A percentile compares a stretch with the other conserved stretches of the same genome.
phyloP scores from a whole-genome alignment of 768 basidiomycete genomes.

The Fomitopsis pulvina region DNA sequence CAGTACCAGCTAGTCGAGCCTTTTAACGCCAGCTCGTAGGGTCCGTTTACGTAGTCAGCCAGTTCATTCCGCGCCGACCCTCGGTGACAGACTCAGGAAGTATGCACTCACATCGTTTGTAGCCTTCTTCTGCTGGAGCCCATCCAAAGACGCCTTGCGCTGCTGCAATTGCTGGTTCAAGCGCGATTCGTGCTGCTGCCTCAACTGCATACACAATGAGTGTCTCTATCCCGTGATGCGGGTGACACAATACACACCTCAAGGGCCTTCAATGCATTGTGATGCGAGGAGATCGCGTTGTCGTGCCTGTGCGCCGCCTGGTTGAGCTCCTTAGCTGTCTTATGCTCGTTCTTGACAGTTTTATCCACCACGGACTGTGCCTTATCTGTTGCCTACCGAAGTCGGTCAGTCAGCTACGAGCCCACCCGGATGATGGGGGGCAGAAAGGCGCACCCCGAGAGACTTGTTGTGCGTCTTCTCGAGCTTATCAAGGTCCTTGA shows the following conservation, averaged over 20 bases:
- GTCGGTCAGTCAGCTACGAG: neutral
- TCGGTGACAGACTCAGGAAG: too few species aligned
- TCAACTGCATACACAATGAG: conserved; percentile 15
- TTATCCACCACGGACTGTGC: conserved; percentile 41
- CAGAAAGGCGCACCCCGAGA: conserved; percentile 35
- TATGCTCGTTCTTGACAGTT: conserved; percentile 44
- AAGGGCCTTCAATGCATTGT: conserved; percentile 36
- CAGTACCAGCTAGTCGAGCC: too few species aligned
- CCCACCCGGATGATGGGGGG: neutral
- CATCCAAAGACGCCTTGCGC: conserved; percentile 18
- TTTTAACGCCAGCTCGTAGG: too few species aligned
- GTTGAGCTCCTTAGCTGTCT: conserved; percentile 42
- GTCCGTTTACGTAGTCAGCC: too few species aligned
- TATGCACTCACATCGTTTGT: conserved; percentile 23
- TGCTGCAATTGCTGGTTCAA: conserved; percentile 20
- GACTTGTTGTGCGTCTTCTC: conserved; percentile 51
- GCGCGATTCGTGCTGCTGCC: conserved; percentile 20
- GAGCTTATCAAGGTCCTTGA: conserved; percentile 45
- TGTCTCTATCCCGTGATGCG: neutral
- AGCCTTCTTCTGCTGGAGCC: conserved; percentile 22
- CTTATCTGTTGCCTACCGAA: conserved; percentile 36
- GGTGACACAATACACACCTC: conserved; percentile 27
- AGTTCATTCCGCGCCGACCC: too few species aligned
- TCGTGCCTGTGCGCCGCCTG: conserved; percentile 50
- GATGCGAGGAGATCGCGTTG: conserved; percentile 34